Conservation (phyloP, 1,139 yeast genomes). For the Zygosaccharomyces sapae region DNA sequence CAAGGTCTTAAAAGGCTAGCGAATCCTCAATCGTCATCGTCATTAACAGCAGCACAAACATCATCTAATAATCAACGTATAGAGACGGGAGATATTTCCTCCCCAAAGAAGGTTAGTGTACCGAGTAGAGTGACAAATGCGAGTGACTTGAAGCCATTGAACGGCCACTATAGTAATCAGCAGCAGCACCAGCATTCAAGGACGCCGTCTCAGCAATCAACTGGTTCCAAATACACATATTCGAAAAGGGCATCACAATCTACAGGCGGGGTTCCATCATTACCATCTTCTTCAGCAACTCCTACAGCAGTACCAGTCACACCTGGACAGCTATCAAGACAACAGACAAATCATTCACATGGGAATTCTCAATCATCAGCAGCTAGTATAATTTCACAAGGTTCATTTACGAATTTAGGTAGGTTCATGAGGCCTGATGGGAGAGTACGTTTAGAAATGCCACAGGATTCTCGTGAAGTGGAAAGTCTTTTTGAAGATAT, state of each 20-base stretch:
- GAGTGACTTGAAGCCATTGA: constrained; percentile 25
- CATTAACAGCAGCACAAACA: constrained; percentile 6
- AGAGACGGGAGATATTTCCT: constrained; percentile 20
- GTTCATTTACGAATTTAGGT: constrained; percentile 28
- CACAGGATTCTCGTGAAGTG: constrained; percentile 55
- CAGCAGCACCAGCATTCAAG: constrained; percentile 17
- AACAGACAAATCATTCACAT: constrained; percentile 26
- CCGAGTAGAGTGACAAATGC: constrained; percentile 21
- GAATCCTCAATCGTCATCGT: constrained; percentile 12
- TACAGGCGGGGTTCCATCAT: constrained; percentile 14
- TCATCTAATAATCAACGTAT: constrained; percentile 9
- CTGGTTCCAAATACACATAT: constrained; percentile 29
- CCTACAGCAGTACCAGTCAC: constrained; percentile 15
- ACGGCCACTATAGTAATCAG: constrained; percentile 2
- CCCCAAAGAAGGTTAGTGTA: constrained; percentile 21
- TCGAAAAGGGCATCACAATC: constrained; percentile 29
- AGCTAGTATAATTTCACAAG: constrained; percentile 32
- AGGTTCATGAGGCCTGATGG: constrained; percentile 34
- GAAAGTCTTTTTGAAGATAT: constrained; percentile 63
- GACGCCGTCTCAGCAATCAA: constrained; percentile 23
- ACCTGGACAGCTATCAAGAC: constrained; percentile 20
- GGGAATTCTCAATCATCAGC: constrained; percentile 16
- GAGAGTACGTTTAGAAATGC: constrained; percentile 46
- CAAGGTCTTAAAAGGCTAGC: constrained; percentile 22
- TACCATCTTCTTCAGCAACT: constrained; percentile 17